A percentile compares a stretch with the other conserved stretches of the same genome.
phyloP scores from a whole-genome alignment of 1,139 yeast species.

The Saccharomyces uvarum region DNA sequence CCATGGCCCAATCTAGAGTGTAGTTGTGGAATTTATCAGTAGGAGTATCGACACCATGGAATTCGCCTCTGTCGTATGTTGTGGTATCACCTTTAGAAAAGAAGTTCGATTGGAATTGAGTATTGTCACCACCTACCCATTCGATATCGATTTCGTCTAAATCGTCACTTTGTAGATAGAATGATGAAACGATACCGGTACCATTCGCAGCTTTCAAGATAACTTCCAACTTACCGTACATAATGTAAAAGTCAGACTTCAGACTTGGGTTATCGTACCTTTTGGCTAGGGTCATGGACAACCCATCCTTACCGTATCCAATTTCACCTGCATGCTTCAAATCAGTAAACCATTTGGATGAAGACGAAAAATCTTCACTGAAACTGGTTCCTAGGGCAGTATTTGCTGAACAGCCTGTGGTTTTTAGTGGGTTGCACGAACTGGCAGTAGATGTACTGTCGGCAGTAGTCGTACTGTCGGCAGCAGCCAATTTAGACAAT shows the following conservation, averaged over 20 bases:
- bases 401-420: slow-evolving; percentile 39
- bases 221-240: slow-evolving; percentile 80
- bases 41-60: slow-evolving; percentile 51
- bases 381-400: slow-evolving; percentile 52
- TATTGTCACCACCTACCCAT: slow-evolving; percentile 69
- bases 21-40: slow-evolving; percentile 62
- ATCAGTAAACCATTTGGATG: slow-evolving; percentile 39
- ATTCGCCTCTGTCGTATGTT: slow-evolving; percentile 73
- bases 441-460: slow-evolving; percentile 15
- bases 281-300: slow-evolving; percentile 49
- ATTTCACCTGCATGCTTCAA: slow-evolving; percentile 35
- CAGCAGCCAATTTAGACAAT: slow-evolving; percentile 4
- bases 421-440: slow-evolving; percentile 38
- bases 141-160: slow-evolving; percentile 83
- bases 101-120: slow-evolving; percentile 70
- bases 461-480: background rate
- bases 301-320: slow-evolving; percentile 45
- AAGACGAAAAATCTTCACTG: slow-evolving; percentile 40
- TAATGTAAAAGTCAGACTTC: slow-evolving; percentile 67
- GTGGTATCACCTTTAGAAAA: slow-evolving; percentile 73
- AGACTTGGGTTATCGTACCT: slow-evolving; percentile 70
- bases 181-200: slow-evolving; percentile 67
- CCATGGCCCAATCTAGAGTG: slow-evolving; percentile 74
- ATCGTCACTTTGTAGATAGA: slow-evolving; percentile 78
- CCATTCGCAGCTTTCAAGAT: slow-evolving; percentile 67